Percentiles rank a stretch among this genome's conserved stretches.
Evolutionary conservation across 75 land plant genomes (phyloP).

Genomic region (Pinus albicaulis): DNA sequence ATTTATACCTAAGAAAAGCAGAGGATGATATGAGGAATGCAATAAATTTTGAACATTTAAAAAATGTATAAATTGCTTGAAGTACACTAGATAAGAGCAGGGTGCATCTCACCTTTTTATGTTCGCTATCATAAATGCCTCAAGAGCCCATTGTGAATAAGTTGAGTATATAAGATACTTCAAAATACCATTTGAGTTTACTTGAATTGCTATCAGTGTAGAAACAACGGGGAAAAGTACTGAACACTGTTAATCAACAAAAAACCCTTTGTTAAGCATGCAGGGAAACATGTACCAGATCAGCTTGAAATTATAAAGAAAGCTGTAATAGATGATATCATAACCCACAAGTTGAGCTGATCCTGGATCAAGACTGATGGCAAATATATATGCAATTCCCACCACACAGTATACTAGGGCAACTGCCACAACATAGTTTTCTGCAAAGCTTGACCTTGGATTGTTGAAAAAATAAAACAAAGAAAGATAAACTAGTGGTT

Average conservation of each 20-base stretch:
- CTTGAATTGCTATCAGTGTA: constrained; percentile 69
- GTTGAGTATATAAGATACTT: constrained; percentile 36
- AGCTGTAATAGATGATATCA: background rate
- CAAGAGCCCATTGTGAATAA: constrained; percentile 86
- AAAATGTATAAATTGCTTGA: too few relatives aligned
- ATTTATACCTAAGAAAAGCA: too few relatives aligned
- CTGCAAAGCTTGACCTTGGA: constrained; percentile 79
- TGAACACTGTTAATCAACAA: constrained; percentile 60
- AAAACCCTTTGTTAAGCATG: background rate
- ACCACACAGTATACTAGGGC: constrained; percentile 86
- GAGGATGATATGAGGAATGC: too few relatives aligned
- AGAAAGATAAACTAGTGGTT: constrained; percentile 87
- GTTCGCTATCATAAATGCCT: constrained; percentile 88
- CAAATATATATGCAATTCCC: constrained; percentile 82
- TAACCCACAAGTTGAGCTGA: constrained; percentile 87
- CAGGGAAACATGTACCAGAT: background rate
- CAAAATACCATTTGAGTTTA: constrained; percentile 26
- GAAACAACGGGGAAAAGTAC: constrained; percentile 89
- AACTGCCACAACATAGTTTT: constrained; percentile 67
- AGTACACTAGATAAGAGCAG: too few relatives aligned
- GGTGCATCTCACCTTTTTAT: constrained; percentile 60
- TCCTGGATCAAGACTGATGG: constrained; percentile 65
- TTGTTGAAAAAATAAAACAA: constrained; percentile 96
- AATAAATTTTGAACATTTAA: too few relatives aligned
- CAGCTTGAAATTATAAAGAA: background rate